A percentile compares a stretch with the other conserved stretches of the same genome.
Evolutionary conservation across 352 stramenopile species (phyloP).

Genomic region (Phytopythium litorale): DNA sequence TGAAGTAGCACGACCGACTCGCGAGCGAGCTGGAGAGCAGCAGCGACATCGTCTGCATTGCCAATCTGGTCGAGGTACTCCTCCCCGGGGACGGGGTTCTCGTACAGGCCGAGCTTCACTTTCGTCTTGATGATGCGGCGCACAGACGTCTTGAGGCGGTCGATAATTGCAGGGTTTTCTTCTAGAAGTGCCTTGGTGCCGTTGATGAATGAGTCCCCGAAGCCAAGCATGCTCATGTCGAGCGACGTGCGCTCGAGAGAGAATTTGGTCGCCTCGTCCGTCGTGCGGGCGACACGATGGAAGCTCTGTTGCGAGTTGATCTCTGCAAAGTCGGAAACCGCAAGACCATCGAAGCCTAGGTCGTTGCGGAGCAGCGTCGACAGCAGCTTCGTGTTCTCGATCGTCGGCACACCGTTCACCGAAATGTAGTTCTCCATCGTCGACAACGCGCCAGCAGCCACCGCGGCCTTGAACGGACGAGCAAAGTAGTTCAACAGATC

Average conservation of each 20-base stretch:
- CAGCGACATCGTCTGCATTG: background rate
- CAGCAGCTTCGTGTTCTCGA: constrained; percentile 70
- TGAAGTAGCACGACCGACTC: too few relatives aligned
- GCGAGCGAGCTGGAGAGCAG: too few relatives aligned
- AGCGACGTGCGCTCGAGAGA: constrained; percentile 73
- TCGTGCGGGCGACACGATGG: constrained; percentile 34
- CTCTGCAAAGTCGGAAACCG: constrained; percentile 90
- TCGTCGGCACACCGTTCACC: constrained; percentile 85
- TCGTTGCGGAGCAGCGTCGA: constrained; percentile 67
- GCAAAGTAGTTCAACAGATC: constrained; percentile 80
- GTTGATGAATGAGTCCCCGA: constrained; percentile 40
- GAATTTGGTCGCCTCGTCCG: constrained; percentile 50
- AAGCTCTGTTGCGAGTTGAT: constrained; percentile 79
- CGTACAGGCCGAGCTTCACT: constrained; percentile 58
- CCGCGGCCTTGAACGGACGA: constrained; percentile 71
- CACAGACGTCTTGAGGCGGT: constrained; percentile 45
- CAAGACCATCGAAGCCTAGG: constrained; percentile 74
- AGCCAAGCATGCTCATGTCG: constrained; percentile 89
- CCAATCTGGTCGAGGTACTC: constrained; percentile 37
- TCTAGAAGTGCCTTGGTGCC: constrained; percentile 36
- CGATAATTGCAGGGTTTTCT: constrained; percentile 22
- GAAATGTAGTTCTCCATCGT: constrained; percentile 94
- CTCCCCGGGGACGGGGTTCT: constrained; percentile 40
- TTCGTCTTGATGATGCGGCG: constrained; percentile 67
- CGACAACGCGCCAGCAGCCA: constrained; percentile 68